Conservation (phyloP, 768 basidiomycete species). For the Punctularia strigosozonata region DNA sequence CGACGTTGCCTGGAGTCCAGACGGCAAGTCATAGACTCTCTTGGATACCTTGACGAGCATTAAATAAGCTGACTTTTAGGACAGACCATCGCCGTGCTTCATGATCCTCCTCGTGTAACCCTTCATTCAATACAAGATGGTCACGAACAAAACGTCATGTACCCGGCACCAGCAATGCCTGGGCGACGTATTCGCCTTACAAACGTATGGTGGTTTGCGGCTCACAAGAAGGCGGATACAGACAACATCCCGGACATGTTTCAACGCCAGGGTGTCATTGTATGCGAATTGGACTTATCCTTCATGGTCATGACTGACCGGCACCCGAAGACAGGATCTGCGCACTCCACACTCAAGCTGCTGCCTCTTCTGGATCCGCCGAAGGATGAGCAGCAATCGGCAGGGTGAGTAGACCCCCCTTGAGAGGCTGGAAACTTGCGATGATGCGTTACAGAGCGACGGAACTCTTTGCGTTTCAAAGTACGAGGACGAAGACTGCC, state of each 20-base stretch:
- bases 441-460: constrained; percentile 39
- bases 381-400: constrained; percentile 51
- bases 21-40: constrained; percentile 34
- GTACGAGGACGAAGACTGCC: constrained; percentile 39
- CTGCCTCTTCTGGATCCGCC: constrained; percentile 64
- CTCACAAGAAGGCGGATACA: constrained; percentile 23
- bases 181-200: too few species aligned
- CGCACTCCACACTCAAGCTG: constrained; percentile 54
- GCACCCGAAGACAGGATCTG: constrained; percentile 60
- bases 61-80: constrained; percentile 23
- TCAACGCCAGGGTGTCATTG: constrained; percentile 52
- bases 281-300: constrained; percentile 20
- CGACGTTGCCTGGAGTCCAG: constrained; percentile 71
- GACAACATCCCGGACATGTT: constrained; percentile 65
- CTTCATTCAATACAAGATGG: constrained; percentile 78
- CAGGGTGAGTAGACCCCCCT: constrained; percentile 38
- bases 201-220: constrained; percentile 55
- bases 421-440: constrained; percentile 3
- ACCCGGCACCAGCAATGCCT: too few species aligned
- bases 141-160: constrained; percentile 34
- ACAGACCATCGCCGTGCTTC: constrained; percentile 60
- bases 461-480: constrained; percentile 75
- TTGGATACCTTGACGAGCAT: constrained; percentile 1
- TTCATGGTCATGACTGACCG: constrained; percentile 9
- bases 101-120: constrained; percentile 54